Percentiles rank a stretch among this genome's conserved stretches.
These are phyloP conservation scores for Corymbia maculata DNA, from an alignment of 345 rosid genomes.

Conservation along the genomic window DNA sequence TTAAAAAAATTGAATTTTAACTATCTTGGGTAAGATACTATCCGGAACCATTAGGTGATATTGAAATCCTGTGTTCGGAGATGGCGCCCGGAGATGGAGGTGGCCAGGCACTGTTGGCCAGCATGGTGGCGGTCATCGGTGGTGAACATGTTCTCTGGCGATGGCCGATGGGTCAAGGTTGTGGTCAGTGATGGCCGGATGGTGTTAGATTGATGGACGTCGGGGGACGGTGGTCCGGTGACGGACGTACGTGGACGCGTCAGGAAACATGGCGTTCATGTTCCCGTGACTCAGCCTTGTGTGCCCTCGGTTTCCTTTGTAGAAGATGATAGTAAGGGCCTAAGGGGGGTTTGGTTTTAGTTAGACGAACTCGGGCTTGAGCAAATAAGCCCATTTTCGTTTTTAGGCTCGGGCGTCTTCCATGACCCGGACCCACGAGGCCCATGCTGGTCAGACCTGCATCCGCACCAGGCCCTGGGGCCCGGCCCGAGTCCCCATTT, in stretches of 20 bases:
- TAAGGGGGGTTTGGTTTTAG: background rate
- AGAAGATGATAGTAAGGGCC: background rate
- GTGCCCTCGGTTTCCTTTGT: background rate
- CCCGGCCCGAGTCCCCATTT: background rate
- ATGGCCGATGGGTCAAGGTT: background rate
- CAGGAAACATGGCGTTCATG: background rate
- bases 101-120: background rate
- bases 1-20: background rate
- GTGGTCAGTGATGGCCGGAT: background rate
- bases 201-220: background rate
- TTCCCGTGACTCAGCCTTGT: background rate
- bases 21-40: background rate
- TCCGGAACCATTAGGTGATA: background rate
- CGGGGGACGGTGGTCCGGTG: background rate
- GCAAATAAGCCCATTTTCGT: background rate
- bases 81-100: fast-evolving
- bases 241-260: background rate
- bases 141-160: background rate
- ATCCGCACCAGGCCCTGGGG: background rate
- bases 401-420: background rate
- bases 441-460: background rate
- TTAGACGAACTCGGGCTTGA: background rate
- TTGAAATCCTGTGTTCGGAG: background rate
- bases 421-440: background rate
- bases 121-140: background rate